Evolutionary conservation across 257 asterid species (phyloP), one percentile per base, ranked within the genome.

Genomic region (Forsythia viridissima): DNA sequence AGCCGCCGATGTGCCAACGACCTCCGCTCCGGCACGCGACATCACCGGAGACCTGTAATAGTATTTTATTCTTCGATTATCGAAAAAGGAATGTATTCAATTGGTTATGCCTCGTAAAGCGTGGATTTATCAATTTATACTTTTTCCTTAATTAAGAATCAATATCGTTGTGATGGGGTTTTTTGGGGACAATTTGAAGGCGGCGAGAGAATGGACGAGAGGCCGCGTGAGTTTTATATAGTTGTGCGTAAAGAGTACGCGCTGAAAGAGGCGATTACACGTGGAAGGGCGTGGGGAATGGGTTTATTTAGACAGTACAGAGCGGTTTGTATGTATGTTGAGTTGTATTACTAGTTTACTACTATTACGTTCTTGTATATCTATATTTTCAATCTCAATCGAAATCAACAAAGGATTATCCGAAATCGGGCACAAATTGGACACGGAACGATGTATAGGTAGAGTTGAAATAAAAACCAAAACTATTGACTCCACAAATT

Each of bases 11-110:
- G 88, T 81, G 68, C 86, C 87, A 77, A 76, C 76, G 85, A 71
- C 82, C 85, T 84, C 90, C 76, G 66, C 81, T 77, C 73, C 86
- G 39, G 76, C 70, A 68, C 79, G 79, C 85, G 85, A 85, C 91
- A 80, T 86, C 88, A 79, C 79, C 80, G 84, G 82, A 68, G 80
- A 72, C 82, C 83, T 84, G 77, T 70, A 68, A 85, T 76, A 66
- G 44, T 63, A 43, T 41, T 9, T 21, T 16, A 63, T 7, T 63
- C 70, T 30, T 34, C 39, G 83, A 73, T 72, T 67, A 78, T 67
- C 61, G 72, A 77, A 74, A 73, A 72, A 73, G 80, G 80, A 41
- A 1, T 9, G 39, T 18, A 11, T 3, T 24, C 10, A 30, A 21
- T 63, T 30, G 38, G 24, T 63, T 63, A 0, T 55, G 21, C 24